Percentiles rank a stretch among this genome's conserved stretches.
Evolutionary conservation across 352 stramenopile genomes (phyloP).

Genomic region (Pythium coloratum): DNA sequence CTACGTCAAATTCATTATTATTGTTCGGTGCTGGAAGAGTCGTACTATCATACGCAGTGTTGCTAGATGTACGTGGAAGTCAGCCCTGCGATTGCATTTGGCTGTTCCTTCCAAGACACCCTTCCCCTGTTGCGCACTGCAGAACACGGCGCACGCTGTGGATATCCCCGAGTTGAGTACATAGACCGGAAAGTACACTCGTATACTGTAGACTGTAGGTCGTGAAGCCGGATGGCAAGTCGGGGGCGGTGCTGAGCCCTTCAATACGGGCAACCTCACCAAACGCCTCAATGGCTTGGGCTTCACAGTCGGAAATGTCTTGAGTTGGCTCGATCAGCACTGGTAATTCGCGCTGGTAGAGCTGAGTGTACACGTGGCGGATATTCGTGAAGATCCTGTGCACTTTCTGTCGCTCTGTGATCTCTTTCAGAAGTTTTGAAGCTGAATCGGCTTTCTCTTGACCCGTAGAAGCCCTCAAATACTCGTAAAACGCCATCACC

Average conservation of each 20-base stretch:
- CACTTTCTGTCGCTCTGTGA: constrained; percentile 45
- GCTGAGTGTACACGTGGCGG: neutral
- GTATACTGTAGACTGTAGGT: constrained; percentile 78
- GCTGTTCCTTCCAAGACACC: neutral
- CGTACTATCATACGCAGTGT: no score
- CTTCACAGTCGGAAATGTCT: constrained; percentile 18
- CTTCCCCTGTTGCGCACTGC: neutral
- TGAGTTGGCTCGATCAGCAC: constrained; percentile 28
- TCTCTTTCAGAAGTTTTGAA: constrained; percentile 32
- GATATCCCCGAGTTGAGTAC: neutral
- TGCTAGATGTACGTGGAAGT: no score
- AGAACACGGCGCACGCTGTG: constrained; percentile 11
- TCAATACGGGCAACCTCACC: neutral
- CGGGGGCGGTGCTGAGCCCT: neutral
- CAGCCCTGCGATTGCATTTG: neutral
- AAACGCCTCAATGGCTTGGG: constrained; percentile 21
- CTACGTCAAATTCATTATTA: no score
- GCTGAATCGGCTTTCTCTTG: constrained; percentile 34
- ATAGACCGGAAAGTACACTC: constrained; percentile 16
- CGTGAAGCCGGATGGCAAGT: constrained; percentile 43
- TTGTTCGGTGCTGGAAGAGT: no score
- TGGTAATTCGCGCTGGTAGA: neutral
- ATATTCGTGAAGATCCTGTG: constrained; percentile 28
- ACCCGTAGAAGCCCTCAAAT: constrained; percentile 46
- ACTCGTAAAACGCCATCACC: constrained; percentile 75